phyloP scores from a whole-genome alignment of 208 protist species.

The Wallacemonas collosoma region DNA sequence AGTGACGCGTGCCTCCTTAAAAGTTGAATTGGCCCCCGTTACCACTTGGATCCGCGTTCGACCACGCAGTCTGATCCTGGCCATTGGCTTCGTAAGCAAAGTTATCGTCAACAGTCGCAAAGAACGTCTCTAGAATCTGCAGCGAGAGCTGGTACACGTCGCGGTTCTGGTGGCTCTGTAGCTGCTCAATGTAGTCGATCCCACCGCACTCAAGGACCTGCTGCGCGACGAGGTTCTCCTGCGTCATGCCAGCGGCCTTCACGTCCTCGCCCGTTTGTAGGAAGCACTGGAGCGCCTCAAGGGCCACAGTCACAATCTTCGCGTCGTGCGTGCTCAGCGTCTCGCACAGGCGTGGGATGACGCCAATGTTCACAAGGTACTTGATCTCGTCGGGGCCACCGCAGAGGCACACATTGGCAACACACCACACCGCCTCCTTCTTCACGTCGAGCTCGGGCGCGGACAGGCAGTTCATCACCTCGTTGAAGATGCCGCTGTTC shows the following conservation, averaged over 20 bases:
- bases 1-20: slow-evolving; percentile 9
- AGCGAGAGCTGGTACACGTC: slow-evolving; percentile 96
- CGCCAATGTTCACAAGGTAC: slow-evolving; percentile 88
- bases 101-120: slow-evolving; percentile 63
- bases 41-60: slow-evolving; percentile 1
- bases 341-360: slow-evolving; percentile 93
- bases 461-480: slow-evolving; percentile 91
- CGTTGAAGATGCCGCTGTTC: slow-evolving; percentile 87
- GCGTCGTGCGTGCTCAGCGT: slow-evolving; percentile 87
- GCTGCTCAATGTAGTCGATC: slow-evolving; percentile 92
- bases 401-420: slow-evolving; percentile 96
- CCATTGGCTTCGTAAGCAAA: slow-evolving; percentile 21
- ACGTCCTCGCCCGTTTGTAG: slow-evolving; percentile 82
- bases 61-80: slow-evolving; percentile 20
- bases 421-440: slow-evolving; percentile 98
- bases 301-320: slow-evolving; percentile 93
- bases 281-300: slow-evolving; percentile 97
- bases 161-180: slow-evolving; percentile 93
- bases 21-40: slow-evolving; percentile 35
- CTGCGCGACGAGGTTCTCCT: slow-evolving; percentile 71
- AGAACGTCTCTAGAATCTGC: slow-evolving; percentile 94
- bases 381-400: slow-evolving; percentile 91
- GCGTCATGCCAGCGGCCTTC: slow-evolving; percentile 27
- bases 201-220: slow-evolving; percentile 94
- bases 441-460: slow-evolving; percentile 94